phyloP scores from a whole-genome alignment of 1,284 basidiomycete species.

The Ceraceosorus bombacis region DNA sequence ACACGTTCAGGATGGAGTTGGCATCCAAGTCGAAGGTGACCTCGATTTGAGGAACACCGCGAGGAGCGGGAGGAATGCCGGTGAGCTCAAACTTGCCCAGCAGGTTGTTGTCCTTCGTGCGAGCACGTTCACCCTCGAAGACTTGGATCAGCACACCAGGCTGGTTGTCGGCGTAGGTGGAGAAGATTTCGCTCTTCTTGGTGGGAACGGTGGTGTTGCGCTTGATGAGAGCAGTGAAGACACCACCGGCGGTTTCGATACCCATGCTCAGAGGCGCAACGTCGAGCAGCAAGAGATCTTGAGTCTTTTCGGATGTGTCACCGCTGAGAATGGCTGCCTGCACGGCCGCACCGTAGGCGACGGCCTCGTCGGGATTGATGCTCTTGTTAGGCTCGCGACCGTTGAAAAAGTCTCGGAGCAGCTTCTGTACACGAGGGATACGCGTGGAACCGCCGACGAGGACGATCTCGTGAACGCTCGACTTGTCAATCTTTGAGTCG shows the following conservation, averaged over 20 bases:
- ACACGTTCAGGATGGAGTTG: conserved; percentile 95
- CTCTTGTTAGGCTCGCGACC: conserved; percentile 57
- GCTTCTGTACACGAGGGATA: conserved; percentile 96
- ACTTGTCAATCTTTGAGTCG: conserved; percentile 96
- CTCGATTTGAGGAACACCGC: conserved; percentile 96
- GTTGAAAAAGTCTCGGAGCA: conserved; percentile 97
- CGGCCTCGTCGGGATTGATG: conserved; percentile 99
- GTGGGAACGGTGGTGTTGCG: conserved; percentile 98
- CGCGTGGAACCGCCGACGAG: conserved; percentile 96
- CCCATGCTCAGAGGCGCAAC: conserved; percentile 89
- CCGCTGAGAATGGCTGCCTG: conserved; percentile 97
- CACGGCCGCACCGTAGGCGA: conserved; percentile 97
- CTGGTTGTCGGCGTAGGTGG: conserved; percentile 98
- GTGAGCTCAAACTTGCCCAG: conserved; percentile 98
- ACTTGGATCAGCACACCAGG: conserved; percentile 98
- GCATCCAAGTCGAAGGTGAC: conserved; percentile 99
- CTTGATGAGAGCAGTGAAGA: conserved; percentile 95
- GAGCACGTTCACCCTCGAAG: conserved; percentile 97
- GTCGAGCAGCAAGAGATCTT: conserved; percentile 92
- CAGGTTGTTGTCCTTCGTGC: conserved; percentile 98
- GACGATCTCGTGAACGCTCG: conserved; percentile 82
- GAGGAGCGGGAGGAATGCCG: conserved; percentile 93
- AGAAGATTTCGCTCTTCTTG: conserved; percentile 98
- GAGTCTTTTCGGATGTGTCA: conserved; percentile 95
- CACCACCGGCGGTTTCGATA: conserved; percentile 97